Conservation (phyloP, 2,329 filamentous ascomycete species). For the Cytospora paraplurivora region DNA sequence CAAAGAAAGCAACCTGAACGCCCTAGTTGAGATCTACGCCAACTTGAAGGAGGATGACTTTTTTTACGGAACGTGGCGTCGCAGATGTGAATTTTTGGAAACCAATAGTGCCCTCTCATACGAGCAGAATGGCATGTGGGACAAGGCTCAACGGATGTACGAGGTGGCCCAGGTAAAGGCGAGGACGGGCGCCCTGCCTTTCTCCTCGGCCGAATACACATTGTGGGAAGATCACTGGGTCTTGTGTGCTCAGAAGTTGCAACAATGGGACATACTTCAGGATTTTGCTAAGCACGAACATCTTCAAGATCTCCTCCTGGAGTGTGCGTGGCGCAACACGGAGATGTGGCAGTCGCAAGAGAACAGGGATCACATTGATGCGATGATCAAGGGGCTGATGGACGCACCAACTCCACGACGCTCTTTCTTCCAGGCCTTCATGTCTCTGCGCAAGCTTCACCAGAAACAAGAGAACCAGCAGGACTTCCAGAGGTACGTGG, state of each 20-base stretch:
- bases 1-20: constrained; percentile 92
- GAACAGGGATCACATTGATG: constrained; percentile 86
- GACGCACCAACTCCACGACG: constrained; percentile 93
- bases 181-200: constrained; percentile 91
- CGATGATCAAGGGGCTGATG: constrained; percentile 94
- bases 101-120: constrained; percentile 97
- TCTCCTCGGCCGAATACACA: constrained; percentile 96
- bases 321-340: constrained; percentile 93
- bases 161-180: constrained; percentile 97
- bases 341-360: constrained; percentile 91
- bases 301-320: constrained; percentile 91
- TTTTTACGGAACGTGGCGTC: constrained; percentile 96
- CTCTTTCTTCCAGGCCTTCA: constrained; percentile 98
- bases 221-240: constrained; percentile 99
- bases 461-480: constrained; percentile 77
- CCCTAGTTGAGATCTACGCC: constrained; percentile 90
- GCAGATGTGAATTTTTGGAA: constrained; percentile 93
- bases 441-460: constrained; percentile 92
- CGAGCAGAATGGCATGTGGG: constrained; percentile 99
- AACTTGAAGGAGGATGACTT: constrained; percentile 92
- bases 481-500: constrained; percentile 88
- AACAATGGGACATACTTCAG: constrained; percentile 97
- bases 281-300: constrained; percentile 99
- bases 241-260: constrained; percentile 93
- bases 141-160: constrained; percentile 96